Evolutionary conservation across 208 protist genomes (phyloP).

Genomic region (Porcisia hertigi): DNA sequence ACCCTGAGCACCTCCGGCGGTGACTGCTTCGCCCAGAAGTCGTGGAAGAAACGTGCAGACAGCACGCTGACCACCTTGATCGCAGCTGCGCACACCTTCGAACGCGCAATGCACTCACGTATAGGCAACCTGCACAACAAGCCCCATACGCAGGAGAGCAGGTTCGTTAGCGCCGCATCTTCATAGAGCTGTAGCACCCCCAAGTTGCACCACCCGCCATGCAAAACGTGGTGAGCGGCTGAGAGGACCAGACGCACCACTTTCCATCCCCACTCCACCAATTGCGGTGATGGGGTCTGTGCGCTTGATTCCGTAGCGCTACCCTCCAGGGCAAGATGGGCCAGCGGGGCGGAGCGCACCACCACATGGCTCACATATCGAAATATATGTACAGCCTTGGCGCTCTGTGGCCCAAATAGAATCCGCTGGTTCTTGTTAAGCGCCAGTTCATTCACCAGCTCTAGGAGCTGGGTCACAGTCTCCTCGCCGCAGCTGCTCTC

Average conservation of each 20-base stretch:
- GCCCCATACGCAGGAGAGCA: conserved; percentile 43
- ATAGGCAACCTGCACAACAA: conserved; percentile 31
- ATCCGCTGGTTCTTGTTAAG: conserved; percentile 49
- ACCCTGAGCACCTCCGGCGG: conserved; percentile 38
- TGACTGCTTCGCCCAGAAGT: conserved; percentile 41
- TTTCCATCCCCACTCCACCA: conserved; percentile 61
- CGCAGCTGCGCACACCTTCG: conserved; percentile 41
- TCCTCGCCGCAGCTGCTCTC: conserved; percentile 11
- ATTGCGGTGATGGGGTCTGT: conserved; percentile 3
- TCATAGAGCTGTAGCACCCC: conserved; percentile 55
- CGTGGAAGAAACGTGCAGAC: conserved; percentile 42
- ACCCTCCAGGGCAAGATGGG: conserved; percentile 2
- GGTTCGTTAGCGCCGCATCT: conserved; percentile 34
- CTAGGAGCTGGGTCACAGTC: conserved; percentile 26
- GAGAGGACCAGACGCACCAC: conserved; percentile 38
- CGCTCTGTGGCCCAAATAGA: conserved; percentile 32
- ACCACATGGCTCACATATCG: conserved; percentile 29
- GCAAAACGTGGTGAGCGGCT: conserved; percentile 45
- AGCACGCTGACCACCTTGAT: conserved; percentile 41
- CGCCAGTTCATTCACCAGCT: conserved; percentile 41
- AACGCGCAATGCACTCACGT: conserved; percentile 31
- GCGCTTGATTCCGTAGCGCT: neutral
- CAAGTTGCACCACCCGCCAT: conserved; percentile 65
- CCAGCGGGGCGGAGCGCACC: conserved; percentile 15
- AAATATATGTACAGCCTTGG: conserved; percentile 29